phyloP scores from a whole-genome alignment of 75 land plant genomes.

The Pinus tabuliformis region DNA sequence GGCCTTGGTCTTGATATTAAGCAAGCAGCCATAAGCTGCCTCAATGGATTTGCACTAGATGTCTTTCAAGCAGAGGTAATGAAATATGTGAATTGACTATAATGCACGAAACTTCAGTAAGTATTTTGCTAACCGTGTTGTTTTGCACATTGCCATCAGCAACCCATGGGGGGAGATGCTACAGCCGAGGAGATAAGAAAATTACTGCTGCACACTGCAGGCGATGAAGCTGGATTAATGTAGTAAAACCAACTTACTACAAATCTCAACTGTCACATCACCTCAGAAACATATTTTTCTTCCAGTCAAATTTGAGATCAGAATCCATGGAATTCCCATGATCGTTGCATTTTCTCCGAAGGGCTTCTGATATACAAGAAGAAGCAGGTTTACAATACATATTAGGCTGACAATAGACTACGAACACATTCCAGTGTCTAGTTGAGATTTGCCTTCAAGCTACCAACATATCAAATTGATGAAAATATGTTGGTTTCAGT shows the following conservation, averaged over 20 bases:
- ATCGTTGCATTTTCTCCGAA: too few relatives aligned
- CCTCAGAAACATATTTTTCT: too few relatives aligned
- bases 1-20: slow-evolving; percentile 85
- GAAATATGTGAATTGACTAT: background rate
- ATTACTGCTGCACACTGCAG: slow-evolving; percentile 20
- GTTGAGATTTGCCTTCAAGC: too few relatives aligned
- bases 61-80: slow-evolving; percentile 88
- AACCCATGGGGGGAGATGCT: slow-evolving; percentile 19
- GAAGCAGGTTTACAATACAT: too few relatives aligned
- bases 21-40: slow-evolving; percentile 93
- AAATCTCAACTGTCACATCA: too few relatives aligned
- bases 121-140: background rate
- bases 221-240: background rate
- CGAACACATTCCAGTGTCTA: too few relatives aligned
- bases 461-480: too few relatives aligned
- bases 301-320: too few relatives aligned
- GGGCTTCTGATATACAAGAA: too few relatives aligned
- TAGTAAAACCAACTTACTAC: background rate
- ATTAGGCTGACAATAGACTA: too few relatives aligned
- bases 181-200: slow-evolving; percentile 36
- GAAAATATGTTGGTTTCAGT: too few relatives aligned
- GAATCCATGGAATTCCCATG: too few relatives aligned
- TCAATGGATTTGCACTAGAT: slow-evolving; percentile 93
- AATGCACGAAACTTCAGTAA: background rate
- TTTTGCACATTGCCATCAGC: slow-evolving; percentile 10